phyloP scores from a whole-genome alignment of 2,329 filamentous ascomycete genomes.

The Fusarium ramigenum region DNA sequence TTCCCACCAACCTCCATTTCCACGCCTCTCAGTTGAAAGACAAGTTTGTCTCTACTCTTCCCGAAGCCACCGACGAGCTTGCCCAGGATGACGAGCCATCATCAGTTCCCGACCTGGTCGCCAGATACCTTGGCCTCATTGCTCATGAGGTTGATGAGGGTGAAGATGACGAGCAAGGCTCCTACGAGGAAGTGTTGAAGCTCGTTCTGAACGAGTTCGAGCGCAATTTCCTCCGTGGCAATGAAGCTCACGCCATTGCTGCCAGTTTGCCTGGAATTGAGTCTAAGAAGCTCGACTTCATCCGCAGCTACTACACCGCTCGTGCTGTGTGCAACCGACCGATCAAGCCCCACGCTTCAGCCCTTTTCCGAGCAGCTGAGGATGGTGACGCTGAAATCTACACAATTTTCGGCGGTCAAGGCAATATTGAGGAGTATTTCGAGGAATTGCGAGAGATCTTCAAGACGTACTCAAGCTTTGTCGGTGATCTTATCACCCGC shows the following conservation, averaged over 20 bases:
- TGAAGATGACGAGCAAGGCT: constrained; percentile 87
- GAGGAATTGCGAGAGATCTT: constrained; percentile 94
- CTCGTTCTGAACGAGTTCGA: constrained; percentile 96
- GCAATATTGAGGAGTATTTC: constrained; percentile 99
- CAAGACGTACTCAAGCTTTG: constrained; percentile 88
- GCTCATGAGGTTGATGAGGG: constrained; percentile 90
- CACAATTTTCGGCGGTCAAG: constrained; percentile 95
- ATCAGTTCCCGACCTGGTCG: constrained; percentile 90
- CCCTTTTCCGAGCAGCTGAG: constrained; percentile 85
- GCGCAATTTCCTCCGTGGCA: constrained; percentile 90
- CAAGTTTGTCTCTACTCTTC: constrained; percentile 84
- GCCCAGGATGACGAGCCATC: constrained; percentile 99
- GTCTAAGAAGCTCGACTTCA: constrained; percentile 89
- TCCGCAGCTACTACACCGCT: constrained; percentile 91
- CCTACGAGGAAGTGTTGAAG: constrained; percentile 92
- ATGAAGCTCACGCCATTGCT: constrained; percentile 93
- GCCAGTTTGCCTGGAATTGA: constrained; percentile 89
- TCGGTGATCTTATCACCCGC: constrained; percentile 82
- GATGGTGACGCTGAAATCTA: constrained; percentile 88
- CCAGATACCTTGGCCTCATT: constrained; percentile 90
- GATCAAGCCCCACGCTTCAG: constrained; percentile 93
- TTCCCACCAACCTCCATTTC: constrained; percentile 95
- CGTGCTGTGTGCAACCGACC: constrained; percentile 84
- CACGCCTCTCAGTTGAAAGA: constrained; percentile 95
- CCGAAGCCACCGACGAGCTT: constrained; percentile 92